Evolutionary conservation across 306 rosid genomes (phyloP).

Genomic region (Pachyrhizus erosus): DNA sequence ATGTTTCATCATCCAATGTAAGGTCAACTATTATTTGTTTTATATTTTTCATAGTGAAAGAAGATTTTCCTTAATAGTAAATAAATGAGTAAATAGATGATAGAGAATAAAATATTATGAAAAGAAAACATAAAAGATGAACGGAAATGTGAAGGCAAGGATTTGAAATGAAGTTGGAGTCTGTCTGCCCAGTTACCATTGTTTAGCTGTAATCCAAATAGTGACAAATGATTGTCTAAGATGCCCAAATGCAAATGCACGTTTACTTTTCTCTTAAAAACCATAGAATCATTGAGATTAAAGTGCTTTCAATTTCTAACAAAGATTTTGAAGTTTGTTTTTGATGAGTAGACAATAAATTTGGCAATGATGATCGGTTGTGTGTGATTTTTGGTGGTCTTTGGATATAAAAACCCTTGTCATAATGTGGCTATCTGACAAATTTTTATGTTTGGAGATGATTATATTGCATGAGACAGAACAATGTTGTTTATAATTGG

Average conservation of each 20-base stretch:
- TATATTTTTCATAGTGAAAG: background rate
- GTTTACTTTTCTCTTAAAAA: background rate
- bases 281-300: background rate
- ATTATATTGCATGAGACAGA: background rate
- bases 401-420: background rate
- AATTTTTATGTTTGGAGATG: background rate
- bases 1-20: conserved; percentile 63
- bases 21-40: conserved; percentile 29
- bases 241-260: conserved; percentile 10
- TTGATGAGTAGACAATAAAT: conserved; percentile 5
- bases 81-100: conserved; percentile 15
- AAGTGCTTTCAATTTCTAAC: conserved; percentile 27
- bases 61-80: background rate
- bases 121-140: conserved; percentile 17
- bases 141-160: background rate
- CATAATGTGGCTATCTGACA: conserved; percentile 11
- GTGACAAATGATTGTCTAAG: conserved; percentile 21
- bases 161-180: conserved; percentile 23
- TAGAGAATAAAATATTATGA: conserved; percentile 12
- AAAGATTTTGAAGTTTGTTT: conserved; percentile 32
- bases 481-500: background rate
- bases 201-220: conserved; percentile 35
- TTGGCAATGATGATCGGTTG: conserved; percentile 21
- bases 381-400: conserved; percentile 20
- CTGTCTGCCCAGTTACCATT: background rate